Evolutionary conservation across 2,329 filamentous ascomycete genomes (phyloP).

Genomic region (Verticillium alfalfae): DNA sequence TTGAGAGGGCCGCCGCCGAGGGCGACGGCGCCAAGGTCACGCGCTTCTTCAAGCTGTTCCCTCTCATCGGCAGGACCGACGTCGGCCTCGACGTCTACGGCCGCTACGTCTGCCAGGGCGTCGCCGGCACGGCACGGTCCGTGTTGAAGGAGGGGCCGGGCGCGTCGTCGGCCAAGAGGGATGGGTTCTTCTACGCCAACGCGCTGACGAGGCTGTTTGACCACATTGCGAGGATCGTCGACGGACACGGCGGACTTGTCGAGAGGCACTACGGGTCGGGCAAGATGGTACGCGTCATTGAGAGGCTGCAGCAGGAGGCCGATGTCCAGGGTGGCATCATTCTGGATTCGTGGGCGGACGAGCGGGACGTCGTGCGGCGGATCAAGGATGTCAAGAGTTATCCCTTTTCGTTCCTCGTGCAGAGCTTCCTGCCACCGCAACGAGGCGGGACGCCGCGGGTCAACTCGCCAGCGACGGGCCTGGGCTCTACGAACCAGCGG

Average conservation of each 20-base stretch:
- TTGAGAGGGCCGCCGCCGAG: slow-evolving; percentile 83
- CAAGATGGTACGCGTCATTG: slow-evolving; percentile 92
- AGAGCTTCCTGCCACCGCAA: slow-evolving; percentile 78
- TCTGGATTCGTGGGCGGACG: slow-evolving; percentile 91
- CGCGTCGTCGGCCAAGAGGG: slow-evolving; percentile 51
- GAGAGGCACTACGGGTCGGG: slow-evolving; percentile 89
- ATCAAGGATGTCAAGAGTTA: slow-evolving; percentile 96
- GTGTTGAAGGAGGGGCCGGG: slow-evolving; percentile 63
- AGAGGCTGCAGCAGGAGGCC: slow-evolving; percentile 86
- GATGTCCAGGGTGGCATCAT: slow-evolving; percentile 96
- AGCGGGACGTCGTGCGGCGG: slow-evolving; percentile 75
- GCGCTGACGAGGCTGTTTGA: slow-evolving; percentile 90
- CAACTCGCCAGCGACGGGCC: slow-evolving; percentile 67
- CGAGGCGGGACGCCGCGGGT: slow-evolving; percentile 62
- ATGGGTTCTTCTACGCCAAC: slow-evolving; percentile 87
- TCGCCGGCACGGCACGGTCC: slow-evolving; percentile 74
- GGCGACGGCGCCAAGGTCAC: slow-evolving; percentile 88
- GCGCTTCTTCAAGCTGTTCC: slow-evolving; percentile 96
- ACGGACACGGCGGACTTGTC: slow-evolving; percentile 83
- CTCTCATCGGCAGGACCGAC: slow-evolving; percentile 82
- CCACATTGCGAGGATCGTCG: slow-evolving; percentile 94
- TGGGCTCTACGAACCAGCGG: slow-evolving; percentile 42
- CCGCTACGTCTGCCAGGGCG: slow-evolving; percentile 90
- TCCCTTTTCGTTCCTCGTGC: slow-evolving; percentile 92
- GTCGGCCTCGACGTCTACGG: slow-evolving; percentile 93